Evolutionary conservation across 352 stramenopile genomes (phyloP).

Genomic region (Pythium diclinum): DNA sequence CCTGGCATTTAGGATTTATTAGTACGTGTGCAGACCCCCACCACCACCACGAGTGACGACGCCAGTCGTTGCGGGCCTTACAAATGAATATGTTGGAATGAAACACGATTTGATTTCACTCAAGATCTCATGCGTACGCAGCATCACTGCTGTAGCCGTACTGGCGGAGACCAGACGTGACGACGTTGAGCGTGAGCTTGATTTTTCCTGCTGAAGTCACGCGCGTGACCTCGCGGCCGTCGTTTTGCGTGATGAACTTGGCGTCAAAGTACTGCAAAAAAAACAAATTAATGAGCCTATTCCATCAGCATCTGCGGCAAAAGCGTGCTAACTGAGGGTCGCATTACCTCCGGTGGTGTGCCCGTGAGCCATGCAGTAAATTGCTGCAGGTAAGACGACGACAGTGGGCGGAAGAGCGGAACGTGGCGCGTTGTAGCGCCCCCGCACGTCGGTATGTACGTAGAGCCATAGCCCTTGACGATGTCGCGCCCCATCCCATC

Average conservation of each 20-base stretch:
- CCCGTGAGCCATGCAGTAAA: constrained; percentile 87
- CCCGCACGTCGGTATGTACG: constrained; percentile 71
- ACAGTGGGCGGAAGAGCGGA: constrained; percentile 87
- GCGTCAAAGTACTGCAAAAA: constrained; percentile 79
- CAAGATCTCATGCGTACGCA: constrained; percentile 8
- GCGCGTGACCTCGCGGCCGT: constrained; percentile 66
- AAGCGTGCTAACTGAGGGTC: neutral
- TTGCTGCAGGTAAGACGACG: constrained; percentile 80
- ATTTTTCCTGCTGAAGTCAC: constrained; percentile 55
- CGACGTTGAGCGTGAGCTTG: constrained; percentile 61
- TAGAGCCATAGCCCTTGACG: constrained; percentile 89
- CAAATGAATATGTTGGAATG: constrained; percentile 14
- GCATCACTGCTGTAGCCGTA: constrained; percentile 38
- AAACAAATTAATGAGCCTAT: neutral
- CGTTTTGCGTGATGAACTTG: constrained; percentile 71
- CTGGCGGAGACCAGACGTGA: constrained; percentile 53
- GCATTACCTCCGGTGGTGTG: constrained; percentile 62
- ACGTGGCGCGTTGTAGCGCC: constrained; percentile 65
- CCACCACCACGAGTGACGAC: neutral
- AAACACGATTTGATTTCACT: neutral
- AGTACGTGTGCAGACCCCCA: constrained; percentile 7
- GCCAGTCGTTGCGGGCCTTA: constrained; percentile 3
- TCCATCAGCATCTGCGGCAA: neutral
- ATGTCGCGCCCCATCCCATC: constrained; percentile 90
- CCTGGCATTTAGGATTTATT: constrained; percentile 10